Base-by-base conservation (phyloP, 2,329 filamentous ascomycete species). In the Cladosporium sp. region DNA sequence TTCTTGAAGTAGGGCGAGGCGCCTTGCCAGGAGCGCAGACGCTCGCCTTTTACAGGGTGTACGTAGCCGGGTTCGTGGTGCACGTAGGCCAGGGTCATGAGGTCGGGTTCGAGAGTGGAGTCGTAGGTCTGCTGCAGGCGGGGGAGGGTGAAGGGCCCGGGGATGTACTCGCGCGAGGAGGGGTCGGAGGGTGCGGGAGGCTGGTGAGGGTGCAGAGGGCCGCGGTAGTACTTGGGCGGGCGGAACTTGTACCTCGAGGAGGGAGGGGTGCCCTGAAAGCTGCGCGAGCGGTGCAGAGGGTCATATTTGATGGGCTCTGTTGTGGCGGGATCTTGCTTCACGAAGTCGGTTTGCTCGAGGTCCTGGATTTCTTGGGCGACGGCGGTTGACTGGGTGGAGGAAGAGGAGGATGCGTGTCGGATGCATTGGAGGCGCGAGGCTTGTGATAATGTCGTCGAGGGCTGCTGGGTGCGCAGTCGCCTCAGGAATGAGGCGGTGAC, bases 1-100 rank as follows among this genome's bases (percentile, higher is more conserved):
- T 95, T 95, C 74, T 90, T 89, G 77, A 91, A 91, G 73, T 99
- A 99, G 2, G 92, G 93, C 7, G 89, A 95, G 47, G 86, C 88
- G 61, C 86, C 91, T 54, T 92, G 86, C 93, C 93, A 99, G 61
- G 80, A 74, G 51, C 93, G 83, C 60, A 97, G 74, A 56, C 88
- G 83, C 54, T 89, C 82, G 2, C 75, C 71, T 64, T 78, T 78
- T 47, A 76, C 59, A 15, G 78, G 72, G 9, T 76, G 68, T 68
- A 77, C 66, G 73, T 85, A 86, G 53, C 90, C 91, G 0, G 91
- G 91, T 1, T 89, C 88, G 47, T 76, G 82, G 75, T 99, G 93
- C 50, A 82, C 80, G 74, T 99, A 99, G 60, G 86, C 83, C 64
- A 99, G 79, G 41, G 90, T 87, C 75, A 97, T 83, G 61, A 96